Percentiles rank a stretch among this genome's conserved stretches.
Conservation (phyloP, 1,284 basidiomycete species). For the Ustilago shanxiensis region DNA sequence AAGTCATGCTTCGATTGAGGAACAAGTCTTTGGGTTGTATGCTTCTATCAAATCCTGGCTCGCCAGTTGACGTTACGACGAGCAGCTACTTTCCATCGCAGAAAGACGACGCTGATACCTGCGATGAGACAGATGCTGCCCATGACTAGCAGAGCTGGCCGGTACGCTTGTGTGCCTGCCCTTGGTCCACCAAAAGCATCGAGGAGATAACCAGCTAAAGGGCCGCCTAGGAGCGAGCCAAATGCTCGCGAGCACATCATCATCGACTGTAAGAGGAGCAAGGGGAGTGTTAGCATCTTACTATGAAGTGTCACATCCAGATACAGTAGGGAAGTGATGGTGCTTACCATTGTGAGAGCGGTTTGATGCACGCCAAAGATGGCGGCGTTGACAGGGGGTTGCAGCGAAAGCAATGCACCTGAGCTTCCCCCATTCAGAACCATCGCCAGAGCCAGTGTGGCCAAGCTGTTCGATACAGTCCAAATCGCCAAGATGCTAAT, state of each 20-base stretch:
- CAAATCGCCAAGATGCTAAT: constrained; percentile 50
- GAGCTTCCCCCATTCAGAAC: constrained; percentile 52
- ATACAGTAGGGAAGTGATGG: not conserved
- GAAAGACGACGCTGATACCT: constrained; percentile 30
- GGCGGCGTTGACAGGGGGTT: constrained; percentile 52
- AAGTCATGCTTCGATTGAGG: not conserved
- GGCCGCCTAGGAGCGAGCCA: constrained; percentile 49
- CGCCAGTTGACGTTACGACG: constrained; percentile 40
- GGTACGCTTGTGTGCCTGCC: constrained; percentile 37
- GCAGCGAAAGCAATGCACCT: constrained; percentile 50
- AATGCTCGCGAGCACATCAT: constrained; percentile 46
- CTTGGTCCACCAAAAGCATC: constrained; percentile 49
- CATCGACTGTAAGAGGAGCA: constrained; percentile 33
- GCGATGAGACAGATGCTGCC: constrained; percentile 45
- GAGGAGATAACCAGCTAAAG: constrained; percentile 51
- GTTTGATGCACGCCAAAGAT: constrained; percentile 52
- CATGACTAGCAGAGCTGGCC: constrained; percentile 48
- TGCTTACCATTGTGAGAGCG: constrained; percentile 46
- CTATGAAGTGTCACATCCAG: no score
- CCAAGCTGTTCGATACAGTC: constrained; percentile 42
- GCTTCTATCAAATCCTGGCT: constrained; percentile 18
- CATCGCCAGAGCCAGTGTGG: constrained; percentile 47
- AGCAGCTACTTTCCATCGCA: constrained; percentile 37
- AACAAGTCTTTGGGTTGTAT: not conserved
- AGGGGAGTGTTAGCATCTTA: not conserved